A percentile compares a stretch with the other conserved stretches of the same genome.
Conservation (phyloP, 257 asterid species). For the Linaria vulgaris region DNA sequence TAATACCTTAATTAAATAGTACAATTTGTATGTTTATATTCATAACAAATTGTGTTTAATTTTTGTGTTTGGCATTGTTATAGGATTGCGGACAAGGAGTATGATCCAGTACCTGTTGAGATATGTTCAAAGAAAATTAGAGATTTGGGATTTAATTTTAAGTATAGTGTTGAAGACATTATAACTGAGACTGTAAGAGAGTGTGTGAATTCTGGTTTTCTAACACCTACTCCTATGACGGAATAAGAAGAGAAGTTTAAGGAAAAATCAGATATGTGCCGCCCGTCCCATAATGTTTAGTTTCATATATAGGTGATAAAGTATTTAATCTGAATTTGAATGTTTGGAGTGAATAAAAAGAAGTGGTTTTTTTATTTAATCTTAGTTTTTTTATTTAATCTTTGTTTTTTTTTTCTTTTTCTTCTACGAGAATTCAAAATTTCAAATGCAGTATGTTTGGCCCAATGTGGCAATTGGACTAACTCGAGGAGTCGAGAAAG, state of each 20-base stretch:
- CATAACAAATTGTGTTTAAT: background rate
- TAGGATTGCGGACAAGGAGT: constrained; percentile 35
- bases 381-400: too few relatives aligned
- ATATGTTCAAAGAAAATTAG: constrained; percentile 72
- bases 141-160: constrained; percentile 62
- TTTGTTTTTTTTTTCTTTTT: too few relatives aligned
- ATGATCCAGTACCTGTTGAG: constrained; percentile 41
- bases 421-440: too few relatives aligned
- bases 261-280: too few relatives aligned
- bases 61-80: background rate
- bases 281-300: too few relatives aligned
- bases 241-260: background rate
- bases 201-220: constrained; percentile 49
- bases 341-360: too few relatives aligned
- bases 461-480: too few relatives aligned
- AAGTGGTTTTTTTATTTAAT: too few relatives aligned
- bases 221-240: constrained; percentile 24
- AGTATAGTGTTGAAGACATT: constrained; percentile 50
- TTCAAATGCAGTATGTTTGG: too few relatives aligned
- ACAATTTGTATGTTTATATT: background rate
- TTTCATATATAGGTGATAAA: too few relatives aligned
- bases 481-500: too few relatives aligned
- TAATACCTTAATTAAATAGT: background rate
- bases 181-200: constrained; percentile 43
- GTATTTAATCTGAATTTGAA: too few relatives aligned